Percentiles rank a stretch among this genome's conserved stretches.
These are phyloP conservation scores for Lasiosphaeriaceae sp. DNA, from an alignment of 495 filamentous ascomycete genomes.

Conservation along the genomic window DNA sequence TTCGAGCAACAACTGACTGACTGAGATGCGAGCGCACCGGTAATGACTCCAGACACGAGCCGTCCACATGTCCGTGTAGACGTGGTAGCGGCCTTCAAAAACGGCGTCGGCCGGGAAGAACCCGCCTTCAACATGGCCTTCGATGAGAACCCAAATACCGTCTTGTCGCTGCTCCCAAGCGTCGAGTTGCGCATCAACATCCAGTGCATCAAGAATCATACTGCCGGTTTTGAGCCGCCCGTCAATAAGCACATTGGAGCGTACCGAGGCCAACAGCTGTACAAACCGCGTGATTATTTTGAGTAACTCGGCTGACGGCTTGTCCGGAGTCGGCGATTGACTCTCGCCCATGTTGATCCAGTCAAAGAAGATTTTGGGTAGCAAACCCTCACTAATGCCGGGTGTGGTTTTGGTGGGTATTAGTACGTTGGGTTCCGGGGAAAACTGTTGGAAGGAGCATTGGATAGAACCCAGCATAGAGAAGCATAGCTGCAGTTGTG, in stretches of 20 bases:
- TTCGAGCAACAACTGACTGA: slow-evolving; percentile 49
- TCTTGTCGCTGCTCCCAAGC: slow-evolving; percentile 29
- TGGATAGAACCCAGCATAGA: slow-evolving; percentile 34
- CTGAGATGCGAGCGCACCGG: slow-evolving; percentile 56
- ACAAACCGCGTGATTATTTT: slow-evolving; percentile 30
- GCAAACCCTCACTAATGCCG: slow-evolving; percentile 12
- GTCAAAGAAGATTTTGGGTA: slow-evolving; percentile 35
- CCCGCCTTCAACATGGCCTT: slow-evolving; percentile 16
- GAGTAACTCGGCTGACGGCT: slow-evolving; percentile 29
- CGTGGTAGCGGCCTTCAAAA: slow-evolving; percentile 57
- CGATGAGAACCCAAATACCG: slow-evolving; percentile 27
- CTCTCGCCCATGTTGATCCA: slow-evolving; percentile 31
- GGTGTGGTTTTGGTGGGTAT: slow-evolving; percentile 14
- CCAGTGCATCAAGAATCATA: slow-evolving; percentile 29
- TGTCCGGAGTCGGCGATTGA: slow-evolving; percentile 20
- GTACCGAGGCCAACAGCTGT: slow-evolving; percentile 26
- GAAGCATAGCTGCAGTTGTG: slow-evolving; percentile 39
- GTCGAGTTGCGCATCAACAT: slow-evolving; percentile 32
- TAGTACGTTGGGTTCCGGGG: neutral
- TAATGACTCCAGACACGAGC: slow-evolving; percentile 60
- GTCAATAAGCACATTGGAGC: slow-evolving; percentile 29
- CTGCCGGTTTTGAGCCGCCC: slow-evolving; percentile 24
- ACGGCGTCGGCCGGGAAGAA: slow-evolving; percentile 37
- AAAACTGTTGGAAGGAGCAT: slow-evolving; percentile 10
- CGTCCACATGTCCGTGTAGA: slow-evolving; percentile 55